A percentile compares a stretch with the other conserved stretches of the same genome.
These are phyloP conservation scores for Dillenia turbinata DNA, from an alignment of 164 flowering plant genomes.

Conservation along the genomic window DNA sequence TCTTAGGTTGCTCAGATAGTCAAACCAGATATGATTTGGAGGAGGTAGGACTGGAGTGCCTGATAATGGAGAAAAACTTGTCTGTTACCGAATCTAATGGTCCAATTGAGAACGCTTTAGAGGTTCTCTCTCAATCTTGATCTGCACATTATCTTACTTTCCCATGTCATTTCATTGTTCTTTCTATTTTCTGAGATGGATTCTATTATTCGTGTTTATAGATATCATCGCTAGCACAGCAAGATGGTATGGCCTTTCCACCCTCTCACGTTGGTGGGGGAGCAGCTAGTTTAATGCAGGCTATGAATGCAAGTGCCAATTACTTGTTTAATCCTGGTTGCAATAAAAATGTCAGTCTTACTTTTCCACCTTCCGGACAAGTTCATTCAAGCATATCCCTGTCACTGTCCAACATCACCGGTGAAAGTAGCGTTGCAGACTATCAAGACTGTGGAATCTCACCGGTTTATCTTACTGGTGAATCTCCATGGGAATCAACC, in stretches of 20 bases:
- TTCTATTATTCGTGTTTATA: not conserved
- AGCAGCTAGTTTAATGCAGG: constrained; percentile 24
- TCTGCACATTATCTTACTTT: not conserved
- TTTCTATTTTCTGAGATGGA: not conserved
- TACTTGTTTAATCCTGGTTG: constrained; percentile 29
- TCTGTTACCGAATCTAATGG: constrained; percentile 34
- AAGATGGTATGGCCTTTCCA: constrained; percentile 34
- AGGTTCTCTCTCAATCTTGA: constrained; percentile 31
- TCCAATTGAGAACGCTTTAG: constrained; percentile 34
- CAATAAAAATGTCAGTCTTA: constrained; percentile 30
- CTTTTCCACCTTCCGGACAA: constrained; percentile 43
- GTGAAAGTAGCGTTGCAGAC: constrained; percentile 59
- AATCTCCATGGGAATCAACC: constrained; percentile 61
- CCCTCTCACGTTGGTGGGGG: constrained; percentile 32
- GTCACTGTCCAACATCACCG: constrained; percentile 48
- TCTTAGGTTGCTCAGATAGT: constrained; percentile 33
- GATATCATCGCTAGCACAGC: constrained; percentile 37
- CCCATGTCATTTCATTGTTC: not conserved
- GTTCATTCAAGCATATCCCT: constrained; percentile 48
- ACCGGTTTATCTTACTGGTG: constrained; percentile 39
- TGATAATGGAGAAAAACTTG: constrained; percentile 40
- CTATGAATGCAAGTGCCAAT: constrained; percentile 22
- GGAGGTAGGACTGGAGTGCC: constrained; percentile 33
- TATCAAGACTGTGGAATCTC: constrained; percentile 75
- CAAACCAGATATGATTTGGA: constrained; percentile 22